Base-by-base conservation (phyloP, 1,284 basidiomycete species). In the Trichosporon coremiiforme region DNA sequence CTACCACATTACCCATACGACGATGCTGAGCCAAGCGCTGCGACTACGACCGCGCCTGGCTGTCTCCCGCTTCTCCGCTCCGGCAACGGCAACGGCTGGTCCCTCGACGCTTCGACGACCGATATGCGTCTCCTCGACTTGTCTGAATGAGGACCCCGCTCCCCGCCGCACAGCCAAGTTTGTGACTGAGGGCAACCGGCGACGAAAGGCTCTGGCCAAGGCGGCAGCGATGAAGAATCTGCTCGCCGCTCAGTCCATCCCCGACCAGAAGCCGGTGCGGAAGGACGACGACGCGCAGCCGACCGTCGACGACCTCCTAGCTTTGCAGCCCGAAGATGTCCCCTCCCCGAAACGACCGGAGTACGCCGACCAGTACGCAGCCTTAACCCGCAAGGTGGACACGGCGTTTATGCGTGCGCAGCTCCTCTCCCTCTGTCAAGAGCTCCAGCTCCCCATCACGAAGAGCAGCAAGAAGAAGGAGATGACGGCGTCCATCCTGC, bases 391-490 rank as follows among this genome's bases (percentile, higher is more conserved):
- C 17, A 22, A 20, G 60, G 64, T 77, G 35, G 70, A 75, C 66
- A n/a, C 17, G 13, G 74, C 75, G 36, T 77, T 77, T 50, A 41
- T 66, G 25, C 63, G 62, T 10, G 29, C 47, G 1, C 76, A 77
- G 69, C 57, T 77, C 4, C 22, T 55, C 9, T 20, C 33, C 55
- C 67, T 77, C 10, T 68, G 65, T 4, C 45, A 29, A 33, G 62
- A 69, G 33, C 45, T 70, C 2, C 35, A 62, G 9, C 41, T 70
- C 15, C 31, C 22, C 4, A 53, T 15, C n/a, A 29, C 20, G 15
- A 45, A 41, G 33, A 8, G n/a, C 45, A 41, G 66, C 3, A 2
- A 0, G 10, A 68, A 75, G 67, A 31, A 22, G 2, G 45, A 6
- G 3, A 29, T 71, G 4, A 64, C 73, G 4, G 60, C 53, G 38